Conservation (phyloP, 352 stramenopile genomes). For the Phytophthora hybrid region DNA sequence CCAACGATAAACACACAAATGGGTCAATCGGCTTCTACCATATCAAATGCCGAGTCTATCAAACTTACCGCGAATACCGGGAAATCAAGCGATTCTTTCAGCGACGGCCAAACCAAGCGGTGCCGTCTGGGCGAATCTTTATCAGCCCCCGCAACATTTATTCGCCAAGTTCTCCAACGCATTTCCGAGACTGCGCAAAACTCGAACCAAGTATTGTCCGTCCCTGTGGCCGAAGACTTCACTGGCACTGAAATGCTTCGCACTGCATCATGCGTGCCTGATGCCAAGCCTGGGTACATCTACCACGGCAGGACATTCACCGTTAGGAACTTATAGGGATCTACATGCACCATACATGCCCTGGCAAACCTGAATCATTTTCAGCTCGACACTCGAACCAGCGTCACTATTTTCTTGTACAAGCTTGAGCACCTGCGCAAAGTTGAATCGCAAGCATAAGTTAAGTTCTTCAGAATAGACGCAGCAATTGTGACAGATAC, state of each 20-base stretch:
- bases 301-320: conserved; percentile 6
- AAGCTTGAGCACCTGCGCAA: conserved; percentile 33
- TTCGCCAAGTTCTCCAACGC: conserved; percentile 37
- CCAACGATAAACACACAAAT: neutral
- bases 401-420: conserved; percentile 5
- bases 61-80: conserved; percentile 34
- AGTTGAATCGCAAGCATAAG: neutral
- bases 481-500: neutral
- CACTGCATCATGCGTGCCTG: conserved; percentile 38
- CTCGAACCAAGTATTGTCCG: conserved; percentile 23
- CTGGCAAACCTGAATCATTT: conserved; percentile 25
- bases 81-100: conserved; percentile 54
- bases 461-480: neutral
- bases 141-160: conserved; percentile 15
- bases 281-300: conserved; percentile 50
- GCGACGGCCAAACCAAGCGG: conserved; percentile 45
- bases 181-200: conserved; percentile 46
- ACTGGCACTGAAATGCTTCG: conserved; percentile 39
- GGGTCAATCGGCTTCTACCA: neutral
- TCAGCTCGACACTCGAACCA: conserved; percentile 9
- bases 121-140: conserved; percentile 6
- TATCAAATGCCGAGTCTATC: neutral
- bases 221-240: neutral
- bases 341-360: neutral
- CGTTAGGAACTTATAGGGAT: conserved; percentile 2